Conservation (phyloP, 2,329 filamentous ascomycete genomes). For the Microcyclospora pomicola region DNA sequence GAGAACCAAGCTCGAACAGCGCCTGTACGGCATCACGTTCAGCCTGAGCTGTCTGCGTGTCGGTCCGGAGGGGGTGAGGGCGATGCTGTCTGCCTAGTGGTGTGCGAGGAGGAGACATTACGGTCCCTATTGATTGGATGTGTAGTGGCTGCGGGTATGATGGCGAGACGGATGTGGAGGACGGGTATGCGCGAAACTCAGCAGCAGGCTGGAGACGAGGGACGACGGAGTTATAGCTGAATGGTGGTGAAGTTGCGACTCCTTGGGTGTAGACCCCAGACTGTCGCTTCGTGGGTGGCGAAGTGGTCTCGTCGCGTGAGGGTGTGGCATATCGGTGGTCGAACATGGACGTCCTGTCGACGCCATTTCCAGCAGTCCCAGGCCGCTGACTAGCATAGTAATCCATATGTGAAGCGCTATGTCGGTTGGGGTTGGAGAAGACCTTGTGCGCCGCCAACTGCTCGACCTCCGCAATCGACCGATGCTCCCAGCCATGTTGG, state of each 20-base stretch:
- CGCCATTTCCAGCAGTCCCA: slow-evolving; percentile 14
- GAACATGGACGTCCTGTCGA: slow-evolving; percentile 10
- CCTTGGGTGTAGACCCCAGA: slow-evolving; percentile 16
- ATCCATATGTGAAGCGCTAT: slow-evolving; percentile 16
- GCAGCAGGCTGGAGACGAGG: slow-evolving; percentile 17
- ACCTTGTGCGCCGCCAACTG: slow-evolving; percentile 54
- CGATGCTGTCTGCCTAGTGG: slow-evolving; percentile 18
- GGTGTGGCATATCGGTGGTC: slow-evolving; percentile 4
- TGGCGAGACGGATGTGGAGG: slow-evolving; percentile 2
- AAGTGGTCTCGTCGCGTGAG: slow-evolving; percentile 7
- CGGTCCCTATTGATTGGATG: slow-evolving; percentile 1
- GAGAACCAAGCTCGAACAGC: slow-evolving; percentile 59
- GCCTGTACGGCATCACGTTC: slow-evolving; percentile 75
- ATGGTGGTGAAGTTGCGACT: slow-evolving; percentile 4
- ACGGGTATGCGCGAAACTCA: slow-evolving; percentile 13
- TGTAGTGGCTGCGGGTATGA: slow-evolving; percentile 1
- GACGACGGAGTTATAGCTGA: slow-evolving; percentile 1
- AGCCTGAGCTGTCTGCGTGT: slow-evolving; percentile 51
- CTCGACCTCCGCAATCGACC: slow-evolving; percentile 65
- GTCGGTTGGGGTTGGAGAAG: slow-evolving; percentile 8
- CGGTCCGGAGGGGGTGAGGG: slow-evolving; percentile 48
- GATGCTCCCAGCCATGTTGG: slow-evolving; percentile 74
- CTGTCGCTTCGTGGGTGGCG: slow-evolving; percentile 20
- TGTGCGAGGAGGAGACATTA: slow-evolving; percentile 21
- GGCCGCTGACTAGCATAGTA: slow-evolving; percentile 11